phyloP scores from a whole-genome alignment of 805 yeast species.

The Saturnispora mendoncae region DNA sequence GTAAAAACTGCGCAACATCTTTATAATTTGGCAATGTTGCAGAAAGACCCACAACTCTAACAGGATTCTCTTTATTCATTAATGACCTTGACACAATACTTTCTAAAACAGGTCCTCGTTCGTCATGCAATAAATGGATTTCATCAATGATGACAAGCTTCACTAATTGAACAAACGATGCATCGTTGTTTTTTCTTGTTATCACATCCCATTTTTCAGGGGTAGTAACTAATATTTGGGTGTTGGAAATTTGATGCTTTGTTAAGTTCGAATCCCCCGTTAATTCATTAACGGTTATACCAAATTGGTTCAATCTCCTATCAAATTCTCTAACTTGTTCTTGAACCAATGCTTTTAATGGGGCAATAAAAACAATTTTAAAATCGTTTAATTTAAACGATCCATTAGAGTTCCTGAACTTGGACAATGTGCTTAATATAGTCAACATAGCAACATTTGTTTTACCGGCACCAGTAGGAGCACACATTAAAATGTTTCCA shows the following conservation, averaged over 20 bases:
- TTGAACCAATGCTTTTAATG: constrained; percentile 88
- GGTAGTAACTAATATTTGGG: constrained; percentile 83
- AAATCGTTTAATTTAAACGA: constrained; percentile 46
- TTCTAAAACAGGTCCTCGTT: constrained; percentile 91
- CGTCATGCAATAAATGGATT: constrained; percentile 86
- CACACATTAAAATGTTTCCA: constrained; percentile 74
- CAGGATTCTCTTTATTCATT: constrained; percentile 34
- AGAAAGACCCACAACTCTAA: constrained; percentile 76
- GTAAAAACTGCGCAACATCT: constrained; percentile 77
- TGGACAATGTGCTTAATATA: constrained; percentile 51
- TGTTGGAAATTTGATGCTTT: constrained; percentile 62
- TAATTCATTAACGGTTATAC: constrained; percentile 70
- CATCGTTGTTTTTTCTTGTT: constrained; percentile 70
- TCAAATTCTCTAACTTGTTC: constrained; percentile 87
- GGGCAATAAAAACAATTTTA: constrained; percentile 85
- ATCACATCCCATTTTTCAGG: constrained; percentile 98
- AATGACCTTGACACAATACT: constrained; percentile 72
- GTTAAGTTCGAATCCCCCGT: constrained; percentile 85
- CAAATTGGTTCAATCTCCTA: constrained; percentile 54
- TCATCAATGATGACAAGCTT: constrained; percentile 79
- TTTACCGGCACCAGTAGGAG: constrained; percentile 99
- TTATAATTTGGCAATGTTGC: constrained; percentile 86
- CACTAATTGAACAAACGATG: constrained; percentile 55
- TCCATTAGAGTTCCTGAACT: constrained; percentile 39
- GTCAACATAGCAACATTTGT: constrained; percentile 93